phyloP scores from a whole-genome alignment of 139 green algal genomes.

The Chlorella sp. region DNA sequence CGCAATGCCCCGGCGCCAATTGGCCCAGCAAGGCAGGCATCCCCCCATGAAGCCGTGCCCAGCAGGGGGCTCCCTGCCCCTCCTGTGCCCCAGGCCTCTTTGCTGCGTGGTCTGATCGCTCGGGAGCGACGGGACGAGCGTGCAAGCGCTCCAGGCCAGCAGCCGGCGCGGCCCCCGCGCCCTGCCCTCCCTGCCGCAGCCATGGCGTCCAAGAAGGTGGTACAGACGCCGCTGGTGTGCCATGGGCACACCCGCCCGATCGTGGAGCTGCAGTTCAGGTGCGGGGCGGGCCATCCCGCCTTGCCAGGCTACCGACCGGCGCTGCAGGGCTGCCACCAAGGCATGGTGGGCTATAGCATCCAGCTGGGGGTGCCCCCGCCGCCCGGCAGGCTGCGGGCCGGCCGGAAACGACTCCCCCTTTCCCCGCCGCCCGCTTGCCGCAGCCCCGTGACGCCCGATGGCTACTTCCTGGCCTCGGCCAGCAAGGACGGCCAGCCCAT shows the following conservation, averaged over 20 bases:
- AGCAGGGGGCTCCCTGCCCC: no score
- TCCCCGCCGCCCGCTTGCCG: background rate
- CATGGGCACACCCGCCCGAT: constrained; percentile 97
- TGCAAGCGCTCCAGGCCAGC: no score
- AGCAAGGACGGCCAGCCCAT: constrained; percentile 98
- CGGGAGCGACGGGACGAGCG: no score
- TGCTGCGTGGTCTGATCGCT: no score
- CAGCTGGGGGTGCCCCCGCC: background rate
- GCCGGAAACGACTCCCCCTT: background rate
- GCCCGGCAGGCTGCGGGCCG: no score
- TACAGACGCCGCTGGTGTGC: constrained; percentile 86
- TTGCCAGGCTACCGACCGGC: background rate
- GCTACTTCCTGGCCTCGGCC: constrained; percentile 94
- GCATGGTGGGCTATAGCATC: background rate
- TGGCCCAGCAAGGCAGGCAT: no score
- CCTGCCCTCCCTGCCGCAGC: no score
- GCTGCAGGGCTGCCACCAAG: background rate
- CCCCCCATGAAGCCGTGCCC: no score
- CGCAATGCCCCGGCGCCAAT: no score
- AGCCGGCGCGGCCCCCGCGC: no score
- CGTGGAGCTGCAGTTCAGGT: constrained; percentile 96
- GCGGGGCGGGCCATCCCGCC: background rate
- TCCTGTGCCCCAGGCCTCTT: no score
- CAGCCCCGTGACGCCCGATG: constrained; percentile 93
- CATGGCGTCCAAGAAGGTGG: constrained; percentile 24